phyloP scores from a whole-genome alignment of 768 basidiomycete genomes.

The Tylopilus intermedius region DNA sequence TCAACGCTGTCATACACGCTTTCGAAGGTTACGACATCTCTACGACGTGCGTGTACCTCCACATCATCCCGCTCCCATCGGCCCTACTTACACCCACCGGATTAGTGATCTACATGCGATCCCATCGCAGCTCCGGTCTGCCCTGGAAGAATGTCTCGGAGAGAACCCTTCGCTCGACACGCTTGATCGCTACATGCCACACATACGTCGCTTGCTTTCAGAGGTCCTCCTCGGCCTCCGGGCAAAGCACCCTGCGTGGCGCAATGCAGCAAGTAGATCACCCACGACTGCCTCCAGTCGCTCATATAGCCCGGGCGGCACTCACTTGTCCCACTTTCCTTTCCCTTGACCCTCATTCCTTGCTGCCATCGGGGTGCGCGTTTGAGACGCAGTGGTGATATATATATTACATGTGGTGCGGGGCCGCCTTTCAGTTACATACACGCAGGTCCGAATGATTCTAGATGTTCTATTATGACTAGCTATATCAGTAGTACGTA shows the following conservation, averaged over 20 bases:
- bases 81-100: not conserved
- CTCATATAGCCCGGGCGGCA: not conserved
- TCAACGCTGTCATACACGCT: constrained; percentile 72
- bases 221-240: constrained; percentile 40
- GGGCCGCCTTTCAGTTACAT: not conserved
- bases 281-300: constrained; percentile 3
- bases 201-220: constrained; percentile 32
- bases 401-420: not conserved
- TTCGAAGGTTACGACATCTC: constrained; percentile 72
- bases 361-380: constrained; percentile 1
- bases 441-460: not conserved
- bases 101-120: constrained; percentile 39
- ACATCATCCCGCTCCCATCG: not conserved
- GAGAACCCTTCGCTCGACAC: constrained; percentile 34
- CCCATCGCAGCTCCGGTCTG: constrained; percentile 34
- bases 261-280: constrained; percentile 14
- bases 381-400: constrained; percentile 3
- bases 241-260: constrained; percentile 40
- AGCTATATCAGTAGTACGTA: not conserved
- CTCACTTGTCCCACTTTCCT: not conserved
- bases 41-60: constrained; percentile 61
- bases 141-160: constrained; percentile 42
- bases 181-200: constrained; percentile 36
- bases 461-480: not conserved
- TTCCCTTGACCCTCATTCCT: constrained; percentile 9